Evolutionary conservation across 2,329 filamentous ascomycete genomes (phyloP).

Genomic region (Aspergillus japonicus): DNA sequence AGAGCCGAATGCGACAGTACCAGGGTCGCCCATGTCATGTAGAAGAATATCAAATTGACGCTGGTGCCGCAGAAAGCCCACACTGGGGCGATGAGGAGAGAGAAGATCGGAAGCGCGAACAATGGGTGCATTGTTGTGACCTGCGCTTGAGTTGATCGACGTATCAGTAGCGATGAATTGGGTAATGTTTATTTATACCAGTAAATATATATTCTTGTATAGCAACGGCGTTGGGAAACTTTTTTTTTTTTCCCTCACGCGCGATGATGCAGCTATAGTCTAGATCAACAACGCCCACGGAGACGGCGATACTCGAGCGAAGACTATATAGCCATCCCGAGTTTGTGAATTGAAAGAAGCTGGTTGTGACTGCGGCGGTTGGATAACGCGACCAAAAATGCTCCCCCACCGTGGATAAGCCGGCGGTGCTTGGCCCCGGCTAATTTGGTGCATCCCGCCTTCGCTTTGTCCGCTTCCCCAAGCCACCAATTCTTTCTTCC

Average conservation of each 20-base stretch:
- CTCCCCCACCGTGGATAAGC: neutral
- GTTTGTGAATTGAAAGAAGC: neutral
- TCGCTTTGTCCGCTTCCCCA: neutral
- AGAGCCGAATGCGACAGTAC: conserved; percentile 74
- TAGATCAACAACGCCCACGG: neutral
- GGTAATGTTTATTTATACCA: neutral
- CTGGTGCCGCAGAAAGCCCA: conserved; percentile 71
- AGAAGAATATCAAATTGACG: conserved; percentile 84
- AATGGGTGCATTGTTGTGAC: conserved; percentile 54
- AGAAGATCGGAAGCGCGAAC: conserved; percentile 31
- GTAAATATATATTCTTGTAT: neutral
- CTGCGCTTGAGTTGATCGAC: too few species aligned
- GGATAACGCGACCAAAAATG: neutral
- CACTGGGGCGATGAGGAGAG: conserved; percentile 29
- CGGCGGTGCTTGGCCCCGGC: neutral
- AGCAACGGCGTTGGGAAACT: neutral
- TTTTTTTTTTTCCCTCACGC: neutral
- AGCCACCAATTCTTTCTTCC: neutral
- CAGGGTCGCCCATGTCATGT: conserved; percentile 83
- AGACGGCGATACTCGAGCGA: neutral
- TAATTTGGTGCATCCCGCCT: neutral
- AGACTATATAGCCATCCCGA: neutral
- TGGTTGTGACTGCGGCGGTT: neutral
- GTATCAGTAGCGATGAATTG: too few species aligned
- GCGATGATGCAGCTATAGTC: neutral